phyloP scores from a whole-genome alignment of 495 filamentous ascomycete species.

The Aspergillus leporis region DNA sequence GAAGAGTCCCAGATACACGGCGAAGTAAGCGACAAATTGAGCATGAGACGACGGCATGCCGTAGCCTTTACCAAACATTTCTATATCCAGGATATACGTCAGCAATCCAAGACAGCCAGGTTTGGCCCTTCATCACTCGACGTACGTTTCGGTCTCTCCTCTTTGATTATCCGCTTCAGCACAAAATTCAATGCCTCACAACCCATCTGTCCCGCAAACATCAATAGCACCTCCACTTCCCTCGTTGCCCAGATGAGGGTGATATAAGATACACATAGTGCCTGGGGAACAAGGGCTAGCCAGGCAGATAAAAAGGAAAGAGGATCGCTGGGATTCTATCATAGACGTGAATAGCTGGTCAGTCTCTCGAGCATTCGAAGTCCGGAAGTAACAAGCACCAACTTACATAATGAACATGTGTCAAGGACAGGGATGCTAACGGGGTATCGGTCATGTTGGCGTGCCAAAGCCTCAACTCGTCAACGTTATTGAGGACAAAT shows the following conservation, averaged over 20 bases:
- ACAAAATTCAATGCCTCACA: slow-evolving; percentile 93
- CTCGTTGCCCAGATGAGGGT: slow-evolving; percentile 87
- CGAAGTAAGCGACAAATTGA: slow-evolving; percentile 91
- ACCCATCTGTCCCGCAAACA: slow-evolving; percentile 88
- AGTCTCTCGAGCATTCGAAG: slow-evolving; percentile 7
- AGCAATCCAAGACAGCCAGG: slow-evolving; percentile 1
- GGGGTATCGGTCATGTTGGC: slow-evolving; percentile 63
- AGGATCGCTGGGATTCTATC: slow-evolving; percentile 83
- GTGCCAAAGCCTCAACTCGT: neutral
- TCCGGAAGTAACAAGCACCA: neutral
- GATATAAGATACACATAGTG: slow-evolving; percentile 82
- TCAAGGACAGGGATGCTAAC: slow-evolving; percentile 86
- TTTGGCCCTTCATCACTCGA: slow-evolving; percentile 4
- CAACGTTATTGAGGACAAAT: neutral
- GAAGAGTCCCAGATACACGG: slow-evolving; percentile 78
- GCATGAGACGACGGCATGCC: slow-evolving; percentile 99
- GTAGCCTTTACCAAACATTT: slow-evolving; percentile 88
- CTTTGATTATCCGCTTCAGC: slow-evolving; percentile 87
- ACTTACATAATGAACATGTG: slow-evolving; percentile 92
- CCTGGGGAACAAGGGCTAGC: slow-evolving; percentile 91
- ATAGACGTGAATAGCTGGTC: slow-evolving; percentile 12
- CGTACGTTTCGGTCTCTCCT: slow-evolving; percentile 78
- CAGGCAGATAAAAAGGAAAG: slow-evolving; percentile 86
- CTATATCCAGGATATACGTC: slow-evolving; percentile 36
- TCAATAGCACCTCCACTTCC: slow-evolving; percentile 84